Base-by-base conservation (phyloP, 352 stramenopile genomes). In the Phytophthora pisi region DNA sequence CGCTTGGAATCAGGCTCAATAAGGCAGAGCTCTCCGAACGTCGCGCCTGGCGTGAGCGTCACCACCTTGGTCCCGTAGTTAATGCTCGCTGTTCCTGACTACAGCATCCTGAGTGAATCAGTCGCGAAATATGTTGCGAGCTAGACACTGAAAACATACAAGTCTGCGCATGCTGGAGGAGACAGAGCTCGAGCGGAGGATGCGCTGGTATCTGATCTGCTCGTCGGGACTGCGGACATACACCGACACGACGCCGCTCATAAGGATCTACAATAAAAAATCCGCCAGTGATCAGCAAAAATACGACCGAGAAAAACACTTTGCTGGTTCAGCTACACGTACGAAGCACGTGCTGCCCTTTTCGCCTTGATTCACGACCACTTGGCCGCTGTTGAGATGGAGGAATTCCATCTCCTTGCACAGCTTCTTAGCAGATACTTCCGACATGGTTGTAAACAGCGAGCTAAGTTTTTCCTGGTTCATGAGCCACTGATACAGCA, bases 371-470 rank as follows among this genome's bases (percentile, higher is more conserved):
- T 92, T 90, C 20, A 95, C 87, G 46, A 93, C 80, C 5, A 93
- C 81, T 45, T 92, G 71, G 30, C 82, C 80, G 30, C 78, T 79
- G 55, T 77, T 71, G 23, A 92, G 74, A 65, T 93, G 83, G 2
- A 89, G 70, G 54, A 95, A 93, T 55, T 95, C 87, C 84, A 95
- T 93, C 49, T 95, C 87, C 38, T 91, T 91, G 65, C 87, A 95
- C 13, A 95, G 56, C 28, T 95, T 95, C 66, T 93, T 93, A 40
- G 84, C 84, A 20, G 86, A 91, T 10, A 90, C 77, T 64, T 95
- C 87, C 7, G 85, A 90, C 87, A 95, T 93, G 46, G 87, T 93
- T 60, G 86, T 91, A 58, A 95, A 92, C 11, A 95, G 77, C 11
- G 87, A 90, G 58, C 86, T 95, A 34, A 95, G 82, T 58, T 95